Conservation (phyloP, 306 rosid species). For the Astragalus glycyphyllos region DNA sequence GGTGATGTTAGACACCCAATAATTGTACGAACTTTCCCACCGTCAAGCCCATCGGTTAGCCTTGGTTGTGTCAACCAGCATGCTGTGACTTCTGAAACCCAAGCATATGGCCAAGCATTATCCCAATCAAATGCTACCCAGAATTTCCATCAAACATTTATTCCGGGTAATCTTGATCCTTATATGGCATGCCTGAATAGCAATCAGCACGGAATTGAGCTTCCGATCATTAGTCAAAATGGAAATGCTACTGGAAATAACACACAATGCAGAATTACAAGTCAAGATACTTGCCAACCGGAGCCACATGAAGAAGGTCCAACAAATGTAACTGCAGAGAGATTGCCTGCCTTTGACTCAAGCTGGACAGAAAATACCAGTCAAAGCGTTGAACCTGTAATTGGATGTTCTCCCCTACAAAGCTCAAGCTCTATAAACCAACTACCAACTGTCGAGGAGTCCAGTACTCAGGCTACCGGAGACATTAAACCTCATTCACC, state of each 20-base stretch:
- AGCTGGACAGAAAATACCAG: slow-evolving; percentile 45
- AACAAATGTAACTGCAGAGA: slow-evolving; percentile 27
- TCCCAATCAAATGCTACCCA: slow-evolving; percentile 37
- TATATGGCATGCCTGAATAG: slow-evolving; percentile 30
- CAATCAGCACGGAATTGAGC: slow-evolving; percentile 43
- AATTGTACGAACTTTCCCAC: slow-evolving; percentile 22
- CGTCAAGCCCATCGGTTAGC: slow-evolving; percentile 39
- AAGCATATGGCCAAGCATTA: slow-evolving; percentile 41
- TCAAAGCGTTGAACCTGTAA: slow-evolving; percentile 47
- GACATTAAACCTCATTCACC: neutral
- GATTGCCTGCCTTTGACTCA: slow-evolving; percentile 38
- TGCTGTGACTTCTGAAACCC: slow-evolving; percentile 43
- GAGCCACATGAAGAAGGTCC: slow-evolving; percentile 32
- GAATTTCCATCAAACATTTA: slow-evolving; percentile 39
- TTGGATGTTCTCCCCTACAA: slow-evolving; percentile 43
- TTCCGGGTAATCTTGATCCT: slow-evolving; percentile 47
- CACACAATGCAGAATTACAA: slow-evolving; percentile 25
- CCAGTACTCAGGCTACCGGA: slow-evolving; percentile 31
- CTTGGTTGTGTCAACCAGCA: slow-evolving; percentile 35
- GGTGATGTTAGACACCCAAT: slow-evolving; percentile 28
- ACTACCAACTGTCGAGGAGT: slow-evolving; percentile 39
- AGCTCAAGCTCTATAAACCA: slow-evolving; percentile 39
- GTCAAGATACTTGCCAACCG: slow-evolving; percentile 38
- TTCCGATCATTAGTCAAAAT: slow-evolving; percentile 39
- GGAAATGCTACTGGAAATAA: slow-evolving; percentile 18